Evolutionary conservation across 2,329 filamentous ascomycete species (phyloP), one percentile per base, ranked within the genome.

Genomic region (Aspergillus ochraceus): DNA sequence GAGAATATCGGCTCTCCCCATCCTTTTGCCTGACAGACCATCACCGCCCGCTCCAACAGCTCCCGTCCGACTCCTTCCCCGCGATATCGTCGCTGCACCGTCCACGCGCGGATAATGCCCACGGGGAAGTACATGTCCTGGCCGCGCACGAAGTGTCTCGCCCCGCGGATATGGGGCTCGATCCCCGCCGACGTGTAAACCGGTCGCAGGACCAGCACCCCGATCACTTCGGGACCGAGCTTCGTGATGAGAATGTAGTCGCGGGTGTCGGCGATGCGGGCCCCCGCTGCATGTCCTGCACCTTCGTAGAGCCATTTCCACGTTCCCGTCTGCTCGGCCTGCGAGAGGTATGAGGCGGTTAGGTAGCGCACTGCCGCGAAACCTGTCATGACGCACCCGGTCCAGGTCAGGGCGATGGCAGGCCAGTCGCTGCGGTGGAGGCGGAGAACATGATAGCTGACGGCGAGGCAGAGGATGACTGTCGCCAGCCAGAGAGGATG

Each of bases 41-140:
- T 82, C 2, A 93, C 87, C 1, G 90, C 91, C 66, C 90, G 89
- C 66, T 89, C 84, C 52, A 97, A 80, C 68, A 97, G 76, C 32
- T 87, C 88, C 46, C 80, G 82, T 2, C 92, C 92, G 24, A 96
- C 80, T 0, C 92, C 91, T 63, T 86, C 85, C 32, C 85, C 81
- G 26, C 92, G 84, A 73, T 91, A 92, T 66, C 82, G 81, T 54
- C 87, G 77, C 70, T 83, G 83, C 1, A 92, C 90, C 2, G 91
- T 94, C 92, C 92, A 97, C 1, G 90, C 92, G 29, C 90, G 85
- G 59, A 97, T 88, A 52, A 92, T 80, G 46, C 63, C 66, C 24
- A 46, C 61, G 2, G 62, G 45, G 29, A 11, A 1, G 1, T 47
- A 20, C 6, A 10, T 45, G 19, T 36, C 14, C 26, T 19, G 29